phyloP scores from a whole-genome alignment of 2,329 filamentous ascomycete genomes.

The Xylaria multiplex region DNA sequence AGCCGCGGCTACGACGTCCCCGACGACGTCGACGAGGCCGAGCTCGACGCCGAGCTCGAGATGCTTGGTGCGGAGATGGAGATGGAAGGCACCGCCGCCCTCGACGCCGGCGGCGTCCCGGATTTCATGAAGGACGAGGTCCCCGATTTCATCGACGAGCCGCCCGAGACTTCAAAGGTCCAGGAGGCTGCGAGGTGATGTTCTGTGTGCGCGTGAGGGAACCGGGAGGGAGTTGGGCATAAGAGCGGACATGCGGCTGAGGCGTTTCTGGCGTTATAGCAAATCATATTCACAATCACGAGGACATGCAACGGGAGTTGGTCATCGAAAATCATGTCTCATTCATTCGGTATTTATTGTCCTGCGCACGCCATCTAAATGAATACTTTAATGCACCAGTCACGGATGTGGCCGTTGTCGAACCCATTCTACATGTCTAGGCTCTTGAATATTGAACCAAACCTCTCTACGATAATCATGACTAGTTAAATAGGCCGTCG shows the following conservation, averaged over 20 bases:
- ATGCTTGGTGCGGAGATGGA: conserved; percentile 94
- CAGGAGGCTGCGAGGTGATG: conserved; percentile 77
- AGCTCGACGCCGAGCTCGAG: conserved; percentile 95
- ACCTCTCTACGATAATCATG: not conserved
- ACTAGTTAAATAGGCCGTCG: not conserved
- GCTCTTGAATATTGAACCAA: not conserved
- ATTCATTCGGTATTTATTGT: conserved; percentile 15
- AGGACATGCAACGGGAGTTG: conserved; percentile 26
- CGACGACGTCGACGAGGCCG: conserved; percentile 95
- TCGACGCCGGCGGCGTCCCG: conserved; percentile 69
- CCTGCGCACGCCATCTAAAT: conserved; percentile 24
- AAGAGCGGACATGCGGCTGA: conserved; percentile 12
- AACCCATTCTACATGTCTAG: not conserved
- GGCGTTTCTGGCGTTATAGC: conserved; percentile 40
- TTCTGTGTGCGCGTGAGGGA: conserved; percentile 25
- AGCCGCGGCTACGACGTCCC: conserved; percentile 92
- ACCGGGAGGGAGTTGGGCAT: conserved; percentile 6
- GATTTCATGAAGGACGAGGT: conserved; percentile 91
- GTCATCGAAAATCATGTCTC: conserved; percentile 22
- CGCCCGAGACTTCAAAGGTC: conserved; percentile 78
- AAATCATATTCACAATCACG: conserved; percentile 5
- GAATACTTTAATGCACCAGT: conserved; percentile 17
- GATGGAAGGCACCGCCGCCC: conserved; percentile 73
- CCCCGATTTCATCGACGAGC: conserved; percentile 92
- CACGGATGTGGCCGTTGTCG: not conserved